Evolutionary conservation across 768 basidiomycete genomes (phyloP).

Genomic region (Peribolospora baueri): DNA sequence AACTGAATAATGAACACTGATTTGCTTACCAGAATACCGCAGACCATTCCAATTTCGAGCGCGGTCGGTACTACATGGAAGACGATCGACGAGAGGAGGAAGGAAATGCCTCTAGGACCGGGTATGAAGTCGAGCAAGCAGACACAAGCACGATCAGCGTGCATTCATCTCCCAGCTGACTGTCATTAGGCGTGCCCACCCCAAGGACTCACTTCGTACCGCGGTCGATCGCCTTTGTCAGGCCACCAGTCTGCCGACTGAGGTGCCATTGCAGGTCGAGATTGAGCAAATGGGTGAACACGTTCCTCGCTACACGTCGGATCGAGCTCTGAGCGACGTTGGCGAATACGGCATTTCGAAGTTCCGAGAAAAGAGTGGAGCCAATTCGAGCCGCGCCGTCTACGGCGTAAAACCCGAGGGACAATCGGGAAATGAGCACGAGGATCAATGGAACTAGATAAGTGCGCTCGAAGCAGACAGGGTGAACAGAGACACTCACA

Average conservation of each 20-base stretch:
- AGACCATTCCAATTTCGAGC: conserved; percentile 84
- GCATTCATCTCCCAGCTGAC: neutral
- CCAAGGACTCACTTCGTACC: conserved; percentile 65
- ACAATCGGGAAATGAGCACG: neutral
- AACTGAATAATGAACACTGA: neutral
- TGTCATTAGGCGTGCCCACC: neutral
- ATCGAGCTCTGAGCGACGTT: conserved; percentile 85
- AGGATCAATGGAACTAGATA: neutral
- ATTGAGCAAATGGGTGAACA: conserved; percentile 75
- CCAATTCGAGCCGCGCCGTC: conserved; percentile 78
- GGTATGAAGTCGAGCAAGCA: neutral
- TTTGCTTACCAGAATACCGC: conserved; percentile 62
- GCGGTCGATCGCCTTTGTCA: conserved; percentile 86
- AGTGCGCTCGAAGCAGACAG: neutral
- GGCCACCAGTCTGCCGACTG: conserved; percentile 75
- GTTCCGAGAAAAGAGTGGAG: conserved; percentile 68
- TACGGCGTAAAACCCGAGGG: conserved; percentile 17
- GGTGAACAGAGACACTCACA: conserved; percentile 33
- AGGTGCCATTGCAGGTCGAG: conserved; percentile 83
- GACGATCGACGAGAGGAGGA: conserved; percentile 71
- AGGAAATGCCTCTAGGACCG: conserved; percentile 61
- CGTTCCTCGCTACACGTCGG: conserved; percentile 80
- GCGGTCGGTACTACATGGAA: conserved; percentile 93
- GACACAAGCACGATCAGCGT: neutral
- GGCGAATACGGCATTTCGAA: conserved; percentile 87